A percentile compares a stretch with the other conserved stretches of the same genome.
Conservation (phyloP, 345 rosid species). For the Brassica napus region Da-Ae NC_063443.1:182501-183000, state of each 20-base stretch:
- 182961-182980: constrained; percentile 49
- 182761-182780: neutral
- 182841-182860: neutral
- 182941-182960: constrained; percentile 55
- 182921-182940: constrained; percentile 47
- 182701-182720: neutral
- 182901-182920: constrained; percentile 28
- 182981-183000: constrained; percentile 52
- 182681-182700: neutral
- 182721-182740: constrained; percentile 6
- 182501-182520: neutral
- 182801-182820: neutral
- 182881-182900: constrained; percentile 14
- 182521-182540: constrained; percentile 8
- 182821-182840: neutral
- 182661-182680: neutral
- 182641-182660: neutral
- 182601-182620: constrained; percentile 14
- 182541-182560: neutral
- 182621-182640: neutral
- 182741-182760: neutral
- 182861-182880: neutral
- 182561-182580: neutral
- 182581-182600: neutral
- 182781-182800: neutral